Evolutionary conservation across 192 early-diverging fungal species (phyloP), one percentile per base, ranked within the genome.

Genomic region (Coemansia sp.): DNA sequence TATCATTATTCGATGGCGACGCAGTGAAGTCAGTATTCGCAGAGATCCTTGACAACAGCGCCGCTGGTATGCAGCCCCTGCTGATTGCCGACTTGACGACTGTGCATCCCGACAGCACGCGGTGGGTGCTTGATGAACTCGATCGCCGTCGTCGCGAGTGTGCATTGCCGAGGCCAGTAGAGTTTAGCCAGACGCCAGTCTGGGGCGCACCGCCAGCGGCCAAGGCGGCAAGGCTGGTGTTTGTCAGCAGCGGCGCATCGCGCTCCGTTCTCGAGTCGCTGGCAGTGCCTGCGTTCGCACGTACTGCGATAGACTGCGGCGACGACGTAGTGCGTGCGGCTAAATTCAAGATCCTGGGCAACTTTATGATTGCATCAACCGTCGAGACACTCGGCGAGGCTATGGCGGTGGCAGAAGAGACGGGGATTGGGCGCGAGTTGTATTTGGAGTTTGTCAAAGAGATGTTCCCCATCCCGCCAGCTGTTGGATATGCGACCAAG

Each of bases 311-410:
- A n/a, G 73, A 88, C 24, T 64, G 87, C 33, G 88, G 88, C 5
- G 49, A 74, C 2, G 81, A 89, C 57, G 77, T 78, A 1, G 55
- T 62, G 10, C 41, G 67, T 0, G 89, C 87, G 1, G 76, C 84
- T 3, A 69, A 70, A 3, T 87, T 89, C 70, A 93, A 93, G 64
- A 75, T 93, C 10, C 62, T 87, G 40, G 90, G 90, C 60, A 93
- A 93, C 64, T 93, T 88, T 49, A 85, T 93, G 63, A 74, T 93
- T 27, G 74, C 73, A 0, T 71, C 85, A 1, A 71, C 82, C 4
- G 66, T 90, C 20, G 90, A 93, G 71, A 63, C 88, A 3, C 49
- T 93, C 9, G 87, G 89, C 0, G 89, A 93, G 62, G 92, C 87
- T 5, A 62, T 89, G 46, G 88, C 85, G 0, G 80, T 91, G 1